Evolutionary conservation across 805 yeast genomes (phyloP).

Genomic region (Wickerhamomyces canadensis): DNA sequence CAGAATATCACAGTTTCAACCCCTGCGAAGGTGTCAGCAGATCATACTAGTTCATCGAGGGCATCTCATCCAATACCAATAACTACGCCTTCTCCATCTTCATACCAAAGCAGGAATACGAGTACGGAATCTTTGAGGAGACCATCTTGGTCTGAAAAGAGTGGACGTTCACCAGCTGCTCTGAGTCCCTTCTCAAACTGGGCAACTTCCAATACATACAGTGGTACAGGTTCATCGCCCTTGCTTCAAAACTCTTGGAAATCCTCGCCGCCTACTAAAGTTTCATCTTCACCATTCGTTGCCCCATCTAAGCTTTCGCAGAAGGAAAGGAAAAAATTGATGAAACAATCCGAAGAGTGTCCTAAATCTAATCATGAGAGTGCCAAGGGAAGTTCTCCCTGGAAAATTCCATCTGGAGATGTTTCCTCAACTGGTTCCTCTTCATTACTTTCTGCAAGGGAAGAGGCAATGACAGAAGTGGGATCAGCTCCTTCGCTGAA

Average conservation of each 20-base stretch:
- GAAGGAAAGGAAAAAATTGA: slow-evolving; percentile 48
- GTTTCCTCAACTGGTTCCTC: slow-evolving; percentile 7
- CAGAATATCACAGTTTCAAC: too few relatives aligned
- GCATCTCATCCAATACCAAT: slow-evolving; percentile 3
- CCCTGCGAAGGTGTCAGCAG: neutral
- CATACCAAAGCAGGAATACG: neutral
- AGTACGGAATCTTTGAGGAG: neutral
- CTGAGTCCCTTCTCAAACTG: slow-evolving; percentile 9
- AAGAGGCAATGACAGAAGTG: slow-evolving; percentile 11
- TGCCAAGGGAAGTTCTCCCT: slow-evolving; percentile 9
- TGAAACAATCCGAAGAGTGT: slow-evolving; percentile 19
- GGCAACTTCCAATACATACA: slow-evolving; percentile 6
- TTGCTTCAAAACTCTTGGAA: slow-evolving; percentile 4
- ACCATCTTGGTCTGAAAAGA: slow-evolving; percentile 8
- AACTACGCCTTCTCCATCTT: neutral
- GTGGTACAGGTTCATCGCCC: slow-evolving; percentile 6
- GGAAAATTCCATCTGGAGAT: slow-evolving; percentile 15
- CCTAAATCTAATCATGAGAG: slow-evolving; percentile 4
- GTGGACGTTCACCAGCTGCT: slow-evolving; percentile 3
- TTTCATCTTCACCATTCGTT: slow-evolving; percentile 9
- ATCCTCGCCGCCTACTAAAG: slow-evolving; percentile 4
- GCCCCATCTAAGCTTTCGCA: slow-evolving; percentile 36
- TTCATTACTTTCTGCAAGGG: slow-evolving; percentile 16
- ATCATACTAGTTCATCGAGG: neutral
- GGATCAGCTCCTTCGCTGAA: slow-evolving; percentile 28